Percentiles rank a stretch among this genome's conserved stretches.
These are phyloP conservation scores for Eimeria acervulina DNA, from an alignment of 169 alveolate genomes.

Conservation along the genomic window DNA sequence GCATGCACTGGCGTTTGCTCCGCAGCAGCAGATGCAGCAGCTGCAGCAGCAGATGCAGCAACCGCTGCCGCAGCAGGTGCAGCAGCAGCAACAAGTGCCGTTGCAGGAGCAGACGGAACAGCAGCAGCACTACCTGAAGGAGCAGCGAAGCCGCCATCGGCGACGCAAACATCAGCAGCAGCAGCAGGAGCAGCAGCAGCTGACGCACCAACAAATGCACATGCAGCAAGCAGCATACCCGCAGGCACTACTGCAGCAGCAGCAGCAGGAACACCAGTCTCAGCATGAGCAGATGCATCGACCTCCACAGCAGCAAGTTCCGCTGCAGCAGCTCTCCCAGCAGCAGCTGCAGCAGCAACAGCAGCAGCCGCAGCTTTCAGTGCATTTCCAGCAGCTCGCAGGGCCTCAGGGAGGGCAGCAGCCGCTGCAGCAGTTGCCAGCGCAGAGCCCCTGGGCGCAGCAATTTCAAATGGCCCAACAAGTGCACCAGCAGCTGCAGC, in stretches of 20 bases:
- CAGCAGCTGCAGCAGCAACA: slow-evolving; percentile 15
- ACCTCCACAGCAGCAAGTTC: not conserved
- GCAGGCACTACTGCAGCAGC: slow-evolving; percentile 28
- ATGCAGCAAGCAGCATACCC: not conserved
- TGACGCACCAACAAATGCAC: not conserved
- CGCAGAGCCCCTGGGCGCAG: slow-evolving; percentile 4
- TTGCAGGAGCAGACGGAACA: not conserved
- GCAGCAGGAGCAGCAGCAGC: slow-evolving; percentile 62
- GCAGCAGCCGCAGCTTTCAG: slow-evolving; percentile 12
- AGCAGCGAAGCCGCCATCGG: slow-evolving; percentile 2
- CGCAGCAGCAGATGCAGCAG: not conserved
- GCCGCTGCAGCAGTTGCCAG: not conserved
- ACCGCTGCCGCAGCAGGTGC: slow-evolving; percentile 12
- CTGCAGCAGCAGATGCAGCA: slow-evolving; percentile 17
- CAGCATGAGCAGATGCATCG: not conserved
- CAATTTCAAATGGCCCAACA: not conserved
- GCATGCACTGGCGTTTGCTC: not conserved
- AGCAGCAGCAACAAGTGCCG: not conserved
- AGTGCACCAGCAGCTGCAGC: not conserved
- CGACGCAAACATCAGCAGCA: slow-evolving; percentile 25
- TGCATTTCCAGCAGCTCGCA: not conserved
- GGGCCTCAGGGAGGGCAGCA: slow-evolving; percentile 9
- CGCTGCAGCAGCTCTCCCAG: not conserved
- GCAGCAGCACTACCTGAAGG: not conserved
- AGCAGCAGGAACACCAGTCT: not conserved